Percentiles rank a stretch among this genome's conserved stretches.
phyloP scores from a whole-genome alignment of 2,329 filamentous ascomycete genomes.

The Exophiala alcalophila region DNA sequence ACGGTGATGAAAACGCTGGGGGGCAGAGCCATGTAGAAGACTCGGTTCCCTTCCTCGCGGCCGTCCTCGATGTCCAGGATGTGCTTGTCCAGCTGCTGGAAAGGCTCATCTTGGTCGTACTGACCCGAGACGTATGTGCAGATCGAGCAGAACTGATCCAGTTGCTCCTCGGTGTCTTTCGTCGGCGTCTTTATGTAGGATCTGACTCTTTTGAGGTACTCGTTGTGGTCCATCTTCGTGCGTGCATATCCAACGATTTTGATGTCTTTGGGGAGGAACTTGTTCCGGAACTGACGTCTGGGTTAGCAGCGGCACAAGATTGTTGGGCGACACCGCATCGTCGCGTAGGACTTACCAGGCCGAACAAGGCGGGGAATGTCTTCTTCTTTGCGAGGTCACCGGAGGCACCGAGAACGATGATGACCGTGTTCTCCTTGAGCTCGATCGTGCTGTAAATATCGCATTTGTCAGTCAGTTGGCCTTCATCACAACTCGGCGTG shows the following conservation, averaged over 20 bases:
- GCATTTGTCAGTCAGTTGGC: conserved; percentile 2
- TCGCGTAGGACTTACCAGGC: conserved; percentile 69
- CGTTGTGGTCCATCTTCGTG: conserved; percentile 98
- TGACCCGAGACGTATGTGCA: conserved; percentile 96
- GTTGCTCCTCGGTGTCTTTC: conserved; percentile 93
- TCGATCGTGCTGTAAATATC: conserved; percentile 70
- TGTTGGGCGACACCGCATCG: not conserved
- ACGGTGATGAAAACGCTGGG: conserved; percentile 98
- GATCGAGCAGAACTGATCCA: conserved; percentile 80
- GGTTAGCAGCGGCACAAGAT: conserved; percentile 24
- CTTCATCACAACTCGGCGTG: conserved; percentile 12
- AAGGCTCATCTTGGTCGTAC: conserved; percentile 96
- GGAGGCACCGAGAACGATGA: conserved; percentile 93
- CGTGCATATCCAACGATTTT: conserved; percentile 97
- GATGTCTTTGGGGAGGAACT: conserved; percentile 94
- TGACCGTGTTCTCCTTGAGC: conserved; percentile 97
- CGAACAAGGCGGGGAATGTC: conserved; percentile 98
- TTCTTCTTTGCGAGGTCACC: conserved; percentile 99
- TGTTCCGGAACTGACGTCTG: conserved; percentile 79
- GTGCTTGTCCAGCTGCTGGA: conserved; percentile 79
- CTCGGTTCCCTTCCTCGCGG: conserved; percentile 77
- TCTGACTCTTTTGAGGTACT: conserved; percentile 90
- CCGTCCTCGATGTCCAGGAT: conserved; percentile 80
- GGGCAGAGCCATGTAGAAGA: conserved; percentile 99
- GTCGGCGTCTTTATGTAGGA: conserved; percentile 99